A percentile compares a stretch with the other conserved stretches of the same genome.
phyloP scores from a whole-genome alignment of 176 grass and related monocot species.

The Guadua angustifolia region DNA sequence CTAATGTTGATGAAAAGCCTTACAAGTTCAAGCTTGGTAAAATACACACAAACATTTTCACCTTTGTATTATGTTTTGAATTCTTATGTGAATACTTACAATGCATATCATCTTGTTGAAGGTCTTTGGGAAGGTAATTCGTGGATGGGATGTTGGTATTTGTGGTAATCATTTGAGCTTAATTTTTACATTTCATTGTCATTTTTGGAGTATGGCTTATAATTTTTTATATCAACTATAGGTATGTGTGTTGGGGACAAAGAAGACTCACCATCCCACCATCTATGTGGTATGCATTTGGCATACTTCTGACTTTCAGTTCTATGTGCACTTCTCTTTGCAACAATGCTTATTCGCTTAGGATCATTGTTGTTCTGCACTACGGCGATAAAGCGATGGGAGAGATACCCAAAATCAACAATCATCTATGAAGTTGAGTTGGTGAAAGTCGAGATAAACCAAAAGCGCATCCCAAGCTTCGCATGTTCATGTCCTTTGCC shows the following conservation, averaged over 20 bases:
- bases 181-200: too few relatives aligned
- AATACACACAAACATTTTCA: too few relatives aligned
- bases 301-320: background rate
- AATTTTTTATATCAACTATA: slow-evolving; percentile 27
- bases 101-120: too few relatives aligned
- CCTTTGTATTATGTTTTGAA: too few relatives aligned
- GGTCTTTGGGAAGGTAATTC: too few relatives aligned
- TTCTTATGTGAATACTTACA: too few relatives aligned
- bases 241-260: slow-evolving; percentile 88
- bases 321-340: background rate
- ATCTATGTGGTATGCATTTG: slow-evolving; percentile 60
- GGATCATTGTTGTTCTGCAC: slow-evolving; percentile 43
- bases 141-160: too few relatives aligned
- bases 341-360: background rate
- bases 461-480: background rate
- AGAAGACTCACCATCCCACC: slow-evolving; percentile 74
- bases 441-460: slow-evolving; percentile 53
- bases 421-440: slow-evolving; percentile 82
- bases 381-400: slow-evolving; percentile 44
- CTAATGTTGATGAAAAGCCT: too few relatives aligned
- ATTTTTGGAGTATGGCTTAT: too few relatives aligned
- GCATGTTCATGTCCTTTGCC: background rate
- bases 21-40: too few relatives aligned
- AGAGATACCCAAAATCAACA: slow-evolving; percentile 67
- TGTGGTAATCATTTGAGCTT: too few relatives aligned